phyloP scores from a whole-genome alignment of 192 early-diverging fungal species.

The Spizellomyces punctatus region DNA sequence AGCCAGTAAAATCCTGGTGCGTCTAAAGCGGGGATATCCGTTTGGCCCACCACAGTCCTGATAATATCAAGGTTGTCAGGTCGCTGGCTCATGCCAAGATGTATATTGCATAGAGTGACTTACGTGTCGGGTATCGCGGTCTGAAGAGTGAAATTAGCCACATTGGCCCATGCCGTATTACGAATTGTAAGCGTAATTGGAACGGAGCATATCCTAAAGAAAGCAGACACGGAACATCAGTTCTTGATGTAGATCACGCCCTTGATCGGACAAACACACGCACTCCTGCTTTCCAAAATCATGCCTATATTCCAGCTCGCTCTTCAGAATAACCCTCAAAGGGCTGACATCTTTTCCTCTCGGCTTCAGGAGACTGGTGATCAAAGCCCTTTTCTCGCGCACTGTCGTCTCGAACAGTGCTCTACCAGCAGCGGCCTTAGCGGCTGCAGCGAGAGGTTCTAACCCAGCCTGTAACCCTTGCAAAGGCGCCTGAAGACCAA shows the following conservation, averaged over 20 bases:
- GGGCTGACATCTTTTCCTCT: slow-evolving; percentile 68
- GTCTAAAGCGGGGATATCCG: background rate
- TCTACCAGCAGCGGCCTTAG: slow-evolving; percentile 41
- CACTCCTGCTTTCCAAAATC: slow-evolving; percentile 42
- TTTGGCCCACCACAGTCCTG: background rate
- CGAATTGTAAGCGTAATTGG: slow-evolving; percentile 59
- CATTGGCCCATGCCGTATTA: slow-evolving; percentile 70
- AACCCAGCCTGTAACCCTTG: slow-evolving; percentile 34
- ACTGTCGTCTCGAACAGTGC: slow-evolving; percentile 73
- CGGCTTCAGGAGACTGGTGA: slow-evolving; percentile 63
- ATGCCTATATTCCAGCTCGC: slow-evolving; percentile 3
- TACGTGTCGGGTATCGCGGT: background rate
- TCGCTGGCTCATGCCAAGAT: no score
- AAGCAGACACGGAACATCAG: background rate
- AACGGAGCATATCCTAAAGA: slow-evolving; percentile 56
- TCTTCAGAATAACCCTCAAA: slow-evolving; percentile 59
- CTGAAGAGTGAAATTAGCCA: slow-evolving; percentile 26
- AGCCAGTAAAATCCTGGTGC: slow-evolving; percentile 60
- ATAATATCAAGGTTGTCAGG: no score
- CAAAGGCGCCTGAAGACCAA: slow-evolving; percentile 67
- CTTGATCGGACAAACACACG: background rate
- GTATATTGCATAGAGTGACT: background rate
- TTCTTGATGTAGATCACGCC: background rate
- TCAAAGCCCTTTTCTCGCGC: slow-evolving; percentile 63
- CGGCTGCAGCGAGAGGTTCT: slow-evolving; percentile 29